phyloP scores from a whole-genome alignment of 2,329 filamentous ascomycete genomes.

The Colletotrichum plurivorum region DNA sequence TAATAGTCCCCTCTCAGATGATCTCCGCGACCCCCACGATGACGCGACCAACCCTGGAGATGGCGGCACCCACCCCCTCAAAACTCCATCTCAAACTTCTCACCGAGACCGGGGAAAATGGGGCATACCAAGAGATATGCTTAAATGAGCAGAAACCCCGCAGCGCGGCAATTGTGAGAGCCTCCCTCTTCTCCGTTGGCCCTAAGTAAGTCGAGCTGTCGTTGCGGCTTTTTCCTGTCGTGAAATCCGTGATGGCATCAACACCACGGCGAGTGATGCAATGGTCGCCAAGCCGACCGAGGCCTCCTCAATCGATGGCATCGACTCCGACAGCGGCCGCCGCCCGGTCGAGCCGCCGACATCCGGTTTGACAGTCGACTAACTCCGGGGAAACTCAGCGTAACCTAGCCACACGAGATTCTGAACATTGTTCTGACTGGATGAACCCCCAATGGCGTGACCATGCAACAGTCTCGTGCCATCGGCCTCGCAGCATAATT shows the following conservation, averaged over 20 bases:
- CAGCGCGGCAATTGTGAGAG: not conserved
- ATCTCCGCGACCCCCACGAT: slow-evolving; percentile 3
- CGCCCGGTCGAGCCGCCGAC: not conserved
- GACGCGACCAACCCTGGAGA: slow-evolving; percentile 17
- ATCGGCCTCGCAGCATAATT: not conserved
- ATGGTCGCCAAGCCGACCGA: not conserved
- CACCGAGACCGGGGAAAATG: not conserved
- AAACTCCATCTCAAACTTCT: not conserved
- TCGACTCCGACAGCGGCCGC: not conserved
- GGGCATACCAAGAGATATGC: not conserved
- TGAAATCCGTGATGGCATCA: not conserved
- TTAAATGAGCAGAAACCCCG: not conserved
- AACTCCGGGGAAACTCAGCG: not conserved
- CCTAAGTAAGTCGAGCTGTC: too few species aligned
- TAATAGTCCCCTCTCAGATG: not conserved
- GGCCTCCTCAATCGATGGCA: not conserved
- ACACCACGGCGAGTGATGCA: not conserved
- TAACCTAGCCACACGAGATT: not conserved
- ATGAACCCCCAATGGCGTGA: slow-evolving; percentile 13
- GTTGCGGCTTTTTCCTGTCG: not conserved
- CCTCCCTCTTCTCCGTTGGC: not conserved
- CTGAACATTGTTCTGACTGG: not conserved
- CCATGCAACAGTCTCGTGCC: slow-evolving; percentile 11
- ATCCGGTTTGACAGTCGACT: not conserved
- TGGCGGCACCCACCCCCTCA: slow-evolving; percentile 15